A percentile compares a stretch with the other conserved stretches of the same genome.
These are phyloP conservation scores for Neophaeococcomyces aloes DNA, from an alignment of 2,329 filamentous ascomycete genomes.

Conservation along the genomic window DNA sequence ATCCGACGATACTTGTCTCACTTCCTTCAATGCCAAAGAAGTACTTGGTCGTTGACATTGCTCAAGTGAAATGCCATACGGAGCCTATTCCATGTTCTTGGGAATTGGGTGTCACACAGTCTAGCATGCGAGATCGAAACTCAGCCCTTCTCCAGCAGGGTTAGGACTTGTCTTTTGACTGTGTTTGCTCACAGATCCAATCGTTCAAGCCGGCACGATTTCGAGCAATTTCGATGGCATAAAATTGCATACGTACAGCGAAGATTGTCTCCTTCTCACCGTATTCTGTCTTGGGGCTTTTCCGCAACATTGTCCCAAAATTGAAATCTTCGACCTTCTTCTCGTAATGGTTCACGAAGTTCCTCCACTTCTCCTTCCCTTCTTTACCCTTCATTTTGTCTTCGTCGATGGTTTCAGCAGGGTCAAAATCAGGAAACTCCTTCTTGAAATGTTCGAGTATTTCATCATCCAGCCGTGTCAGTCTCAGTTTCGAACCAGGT, in stretches of 20 bases:
- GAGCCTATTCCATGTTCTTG: too few relatives aligned
- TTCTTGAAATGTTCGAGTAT: conserved; percentile 80
- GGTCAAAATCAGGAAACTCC: conserved; percentile 89
- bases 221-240: conserved; percentile 64
- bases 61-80: too few relatives aligned
- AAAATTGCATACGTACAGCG: conserved; percentile 72
- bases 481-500: conserved; percentile 73
- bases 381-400: conserved; percentile 95
- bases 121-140: background rate
- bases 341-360: conserved; percentile 88
- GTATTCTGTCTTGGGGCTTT: conserved; percentile 71
- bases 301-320: conserved; percentile 87
- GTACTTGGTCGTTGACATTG: too few relatives aligned
- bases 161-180: conserved; percentile 45
- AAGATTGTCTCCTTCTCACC: conserved; percentile 85
- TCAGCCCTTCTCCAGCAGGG: conserved; percentile 11
- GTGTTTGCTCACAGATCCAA: conserved; percentile 84
- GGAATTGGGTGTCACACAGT: conserved; percentile 25
- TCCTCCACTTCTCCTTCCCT: conserved; percentile 89
- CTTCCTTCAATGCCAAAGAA: too few relatives aligned
- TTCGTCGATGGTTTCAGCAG: conserved; percentile 69
- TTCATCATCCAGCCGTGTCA: conserved; percentile 91
- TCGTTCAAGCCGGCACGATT: conserved; percentile 88
- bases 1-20: too few relatives aligned
- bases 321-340: conserved; percentile 95